Base-by-base conservation (phyloP, 495 filamentous ascomycete genomes). In the Schizothecium vesticola region DNA sequence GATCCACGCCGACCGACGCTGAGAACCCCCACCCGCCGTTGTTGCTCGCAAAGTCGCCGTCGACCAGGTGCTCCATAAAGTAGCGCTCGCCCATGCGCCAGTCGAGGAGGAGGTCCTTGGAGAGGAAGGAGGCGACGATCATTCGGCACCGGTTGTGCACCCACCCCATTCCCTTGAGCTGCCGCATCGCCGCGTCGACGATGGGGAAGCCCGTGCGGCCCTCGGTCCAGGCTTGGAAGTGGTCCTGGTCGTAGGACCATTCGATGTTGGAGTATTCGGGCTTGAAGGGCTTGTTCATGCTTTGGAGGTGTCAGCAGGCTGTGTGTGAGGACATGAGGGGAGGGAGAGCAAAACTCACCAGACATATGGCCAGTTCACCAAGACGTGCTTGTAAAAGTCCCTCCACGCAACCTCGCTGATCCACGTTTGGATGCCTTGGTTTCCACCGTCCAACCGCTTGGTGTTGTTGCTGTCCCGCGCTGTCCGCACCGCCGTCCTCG, bases 201-300 rank as follows among this genome's bases (percentile, higher is more conserved):
- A 97, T 89, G 0, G 94, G 93, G 74, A 84, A 94, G 0, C 93
- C 94, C 0, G 94, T 97, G 56, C 80, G 85, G 25, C 94, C 94
- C 19, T 86, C 78, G 64, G 86, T 87, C 94, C 94, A 97, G 31
- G 86, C 86, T 19, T 80, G 67, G 82, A 97, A 97, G 57, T 83
- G 80, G 3, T 84, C 81, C 3, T 78, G 58, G 75, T 91, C 78
- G 76, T 94, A 94, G 60, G 92, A 90, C 94, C 92, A 96, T 51
- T 86, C 76, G 68, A 97, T 91, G 70, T 93, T 87, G 57, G 92
- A 86, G 79, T 91, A 94, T 71, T 92, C 90, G 36, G 90, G 88
- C 72, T 97, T 97, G 84, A 94, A 97, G 13, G 93, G 91, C 72
- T 95, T 97, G 80, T 91, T 91, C 94, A 97, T 97, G 76, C 92